A percentile compares a stretch with the other conserved stretches of the same genome.
These are phyloP conservation scores for Nakazawaea peltata DNA, from an alignment of 805 yeast species.

Conservation along the genomic window DNA sequence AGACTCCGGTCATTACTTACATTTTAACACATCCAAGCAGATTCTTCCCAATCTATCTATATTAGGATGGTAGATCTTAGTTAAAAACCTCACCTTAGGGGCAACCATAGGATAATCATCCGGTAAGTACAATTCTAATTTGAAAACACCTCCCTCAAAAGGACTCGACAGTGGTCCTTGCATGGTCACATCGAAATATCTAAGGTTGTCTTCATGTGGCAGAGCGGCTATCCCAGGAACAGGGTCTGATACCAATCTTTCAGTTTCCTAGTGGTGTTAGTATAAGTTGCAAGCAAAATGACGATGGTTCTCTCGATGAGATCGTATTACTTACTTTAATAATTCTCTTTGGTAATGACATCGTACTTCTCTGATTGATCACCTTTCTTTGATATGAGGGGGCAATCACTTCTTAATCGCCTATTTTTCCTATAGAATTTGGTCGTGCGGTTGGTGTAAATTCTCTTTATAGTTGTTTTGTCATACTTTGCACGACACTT, in stretches of 20 bases:
- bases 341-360: slow-evolving; percentile 83
- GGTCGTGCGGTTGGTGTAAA: too few relatives aligned
- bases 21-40: slow-evolving; percentile 88
- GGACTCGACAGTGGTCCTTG: slow-evolving; percentile 92
- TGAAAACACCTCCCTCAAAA: slow-evolving; percentile 73
- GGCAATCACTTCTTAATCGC: too few relatives aligned
- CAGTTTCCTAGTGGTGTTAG: slow-evolving; percentile 61
- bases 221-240: slow-evolving; percentile 92
- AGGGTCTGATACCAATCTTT: slow-evolving; percentile 85
- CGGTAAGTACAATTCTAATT: slow-evolving; percentile 81
- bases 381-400: too few relatives aligned
- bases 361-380: slow-evolving; percentile 12
- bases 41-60: slow-evolving; percentile 93
- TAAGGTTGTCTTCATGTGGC: slow-evolving; percentile 90
- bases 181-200: slow-evolving; percentile 87
- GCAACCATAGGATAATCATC: slow-evolving; percentile 99
- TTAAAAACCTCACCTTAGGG: slow-evolving; percentile 89
- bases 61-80: slow-evolving; percentile 94
- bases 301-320: background rate
- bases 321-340: slow-evolving; percentile 52
- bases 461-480: too few relatives aligned
- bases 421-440: too few relatives aligned
- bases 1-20: slow-evolving; percentile 14
- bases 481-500: too few relatives aligned
- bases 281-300: background rate